Evolutionary conservation across 495 filamentous ascomycete species (phyloP).

Genomic region (Neurospora sp.): DNA sequence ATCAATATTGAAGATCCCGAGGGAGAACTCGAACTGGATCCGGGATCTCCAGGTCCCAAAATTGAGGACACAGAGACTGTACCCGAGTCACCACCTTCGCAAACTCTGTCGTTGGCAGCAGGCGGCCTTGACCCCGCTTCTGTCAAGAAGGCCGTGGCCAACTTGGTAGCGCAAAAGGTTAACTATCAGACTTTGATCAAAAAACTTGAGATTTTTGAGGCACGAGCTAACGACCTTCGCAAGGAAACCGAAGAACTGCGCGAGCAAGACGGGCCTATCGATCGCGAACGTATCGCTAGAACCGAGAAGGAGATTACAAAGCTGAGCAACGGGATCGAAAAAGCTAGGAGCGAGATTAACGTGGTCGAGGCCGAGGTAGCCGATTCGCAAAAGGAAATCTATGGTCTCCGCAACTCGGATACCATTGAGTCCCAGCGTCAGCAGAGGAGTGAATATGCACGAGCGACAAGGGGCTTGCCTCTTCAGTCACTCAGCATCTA

Average conservation of each 20-base stretch:
- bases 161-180: slow-evolving; percentile 9
- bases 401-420: not conserved
- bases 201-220: slow-evolving; percentile 14
- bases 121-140: not conserved
- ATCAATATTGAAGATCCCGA: slow-evolving; percentile 38
- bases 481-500: slow-evolving; percentile 44
- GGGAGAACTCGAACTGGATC: slow-evolving; percentile 21
- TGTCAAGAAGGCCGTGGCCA: slow-evolving; percentile 1
- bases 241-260: slow-evolving; percentile 12
- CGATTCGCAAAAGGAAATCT: slow-evolving; percentile 9
- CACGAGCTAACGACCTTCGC: slow-evolving; percentile 7
- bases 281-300: slow-evolving; percentile 3
- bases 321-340: slow-evolving; percentile 11
- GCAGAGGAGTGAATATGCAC: slow-evolving; percentile 39
- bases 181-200: slow-evolving; percentile 13
- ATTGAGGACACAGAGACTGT: not conserved
- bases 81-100: slow-evolving; percentile 1
- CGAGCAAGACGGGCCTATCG: not conserved
- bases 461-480: slow-evolving; percentile 42
- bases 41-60: slow-evolving; percentile 12
- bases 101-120: not conserved
- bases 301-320: slow-evolving; percentile 6
- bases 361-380: slow-evolving; percentile 15
- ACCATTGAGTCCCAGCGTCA: slow-evolving; percentile 8
- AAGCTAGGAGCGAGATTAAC: slow-evolving; percentile 14